Evolutionary conservation across 1,139 yeast genomes (phyloP), one percentile per base, ranked within the genome.

Genomic region (Kurtzmaniella quercitrusa): DNA sequence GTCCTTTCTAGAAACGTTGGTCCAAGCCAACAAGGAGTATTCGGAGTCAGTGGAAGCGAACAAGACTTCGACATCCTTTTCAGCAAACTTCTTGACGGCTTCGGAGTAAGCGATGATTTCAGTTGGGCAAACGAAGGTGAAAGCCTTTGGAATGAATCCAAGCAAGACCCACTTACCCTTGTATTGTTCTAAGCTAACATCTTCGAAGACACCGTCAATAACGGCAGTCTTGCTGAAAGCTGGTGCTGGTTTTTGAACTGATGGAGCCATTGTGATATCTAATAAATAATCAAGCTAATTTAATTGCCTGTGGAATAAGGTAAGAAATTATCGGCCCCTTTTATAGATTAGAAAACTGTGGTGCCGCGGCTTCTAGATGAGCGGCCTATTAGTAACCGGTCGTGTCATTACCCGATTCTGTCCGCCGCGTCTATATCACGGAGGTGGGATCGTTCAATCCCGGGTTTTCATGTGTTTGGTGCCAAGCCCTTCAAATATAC

Each of bases 81-180:
- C 95, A 57, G 84, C 71, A 74, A 93, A 93, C 78, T 84, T 82
- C 78, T 84, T 81, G 57, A 81, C 85, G 56, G 96, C 96, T 59
- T 91, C 96, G 51, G 96, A 87, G 84, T 88, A 93, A 59, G 98
- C 98, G 72, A 93, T 84, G 76, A 91, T 89, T 78, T 91, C 98
- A 54, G 98, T 93, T 68, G 98, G 98, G 75, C 98, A 93, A 54
- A 93, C 98, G 60, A 93, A 93, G 52, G 98, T 93, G 89, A 93
- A 93, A 45, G 98, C 98, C 80, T 91, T 78, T 71, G 98, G 98
- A 68, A 93, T 85, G 77, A 93, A 93, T 53, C 95, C 98, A 62
- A 93, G 79, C 54, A 93, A 74, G 53, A 93, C 96, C 96, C 97
- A 93, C 75, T 93, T 88, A 65, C 98, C 98, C 78, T 85, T 84